Conservation (phyloP, 2,329 filamentous ascomycete species). For the Aspergillus viridinutans region DNA sequence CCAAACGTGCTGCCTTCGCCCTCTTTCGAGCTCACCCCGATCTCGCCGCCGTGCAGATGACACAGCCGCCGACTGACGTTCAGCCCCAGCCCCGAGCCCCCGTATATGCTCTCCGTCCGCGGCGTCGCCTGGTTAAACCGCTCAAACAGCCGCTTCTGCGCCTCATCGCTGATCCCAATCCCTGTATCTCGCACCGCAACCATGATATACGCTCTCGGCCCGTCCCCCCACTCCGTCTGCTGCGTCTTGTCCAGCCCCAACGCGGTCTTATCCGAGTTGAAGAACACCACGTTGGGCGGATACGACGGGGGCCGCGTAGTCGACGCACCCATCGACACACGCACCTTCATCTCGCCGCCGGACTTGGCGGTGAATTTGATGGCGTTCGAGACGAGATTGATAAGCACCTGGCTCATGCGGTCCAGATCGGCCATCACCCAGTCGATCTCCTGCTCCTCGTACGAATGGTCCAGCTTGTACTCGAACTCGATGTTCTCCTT, state of each 20-base stretch:
- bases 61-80: slow-evolving; percentile 78
- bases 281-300: slow-evolving; percentile 33
- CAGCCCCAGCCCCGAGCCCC: slow-evolving; percentile 71
- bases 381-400: slow-evolving; percentile 76
- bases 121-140: slow-evolving; percentile 75
- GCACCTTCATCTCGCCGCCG: slow-evolving; percentile 33
- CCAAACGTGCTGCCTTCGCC: slow-evolving; percentile 56
- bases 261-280: slow-evolving; percentile 15
- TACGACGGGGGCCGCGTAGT: slow-evolving; percentile 42
- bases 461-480: slow-evolving; percentile 61
- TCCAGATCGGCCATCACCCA: slow-evolving; percentile 70
- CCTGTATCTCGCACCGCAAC: slow-evolving; percentile 76
- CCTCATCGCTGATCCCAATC: slow-evolving; percentile 64
- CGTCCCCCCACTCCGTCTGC: slow-evolving; percentile 52
- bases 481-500: slow-evolving; percentile 64
- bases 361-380: slow-evolving; percentile 72
- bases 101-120: slow-evolving; percentile 72
- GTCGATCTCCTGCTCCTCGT: slow-evolving; percentile 54
- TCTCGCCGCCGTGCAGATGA: slow-evolving; percentile 74
- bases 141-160: slow-evolving; percentile 71
- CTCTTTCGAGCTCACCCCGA: slow-evolving; percentile 61
- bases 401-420: slow-evolving; percentile 71
- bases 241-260: slow-evolving; percentile 29
- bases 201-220: slow-evolving; percentile 60
- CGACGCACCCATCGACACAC: slow-evolving; percentile 52